These are phyloP conservation scores for Pontederia crassipes DNA, from an alignment of 176 grass and related monocot species.

Conservation along the genomic window DNA sequence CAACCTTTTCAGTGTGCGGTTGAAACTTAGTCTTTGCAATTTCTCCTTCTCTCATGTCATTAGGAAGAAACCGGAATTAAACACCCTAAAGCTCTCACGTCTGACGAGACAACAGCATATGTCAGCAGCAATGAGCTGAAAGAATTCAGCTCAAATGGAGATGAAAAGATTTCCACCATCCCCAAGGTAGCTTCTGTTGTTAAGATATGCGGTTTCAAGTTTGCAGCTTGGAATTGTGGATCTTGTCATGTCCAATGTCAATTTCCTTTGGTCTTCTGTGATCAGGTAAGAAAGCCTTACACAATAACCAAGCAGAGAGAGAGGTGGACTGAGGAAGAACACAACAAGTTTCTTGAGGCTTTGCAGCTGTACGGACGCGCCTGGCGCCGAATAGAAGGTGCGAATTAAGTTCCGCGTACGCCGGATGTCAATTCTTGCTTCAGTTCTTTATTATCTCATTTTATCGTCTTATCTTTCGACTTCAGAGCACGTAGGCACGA, in stretches of 20 bases:
- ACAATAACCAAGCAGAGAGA: constrained; percentile 86
- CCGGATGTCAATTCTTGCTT: neutral
- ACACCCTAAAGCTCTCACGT: no score
- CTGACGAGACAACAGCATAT: no score
- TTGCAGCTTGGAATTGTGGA: neutral
- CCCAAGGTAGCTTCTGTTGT: neutral
- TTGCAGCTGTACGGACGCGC: constrained; percentile 61
- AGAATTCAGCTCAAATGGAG: no score
- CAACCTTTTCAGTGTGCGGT: no score
- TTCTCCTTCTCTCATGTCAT: no score
- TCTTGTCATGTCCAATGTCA: neutral
- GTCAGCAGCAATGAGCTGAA: no score
- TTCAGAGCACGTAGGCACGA: constrained; percentile 90
- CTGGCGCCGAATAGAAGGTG: constrained; percentile 93
- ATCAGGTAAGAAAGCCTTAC: constrained; percentile 74
- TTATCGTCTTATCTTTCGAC: constrained; percentile 15
- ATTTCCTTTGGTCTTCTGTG: neutral
- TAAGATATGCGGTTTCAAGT: neutral
- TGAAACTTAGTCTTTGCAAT: no score
- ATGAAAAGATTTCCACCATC: no score
- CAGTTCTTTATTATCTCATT: constrained; percentile 14
- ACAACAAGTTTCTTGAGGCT: constrained; percentile 72
- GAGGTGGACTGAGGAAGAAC: constrained; percentile 88
- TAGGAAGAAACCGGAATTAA: no score
- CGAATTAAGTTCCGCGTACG: neutral